A percentile compares a stretch with the other conserved stretches of the same genome.
phyloP scores from a whole-genome alignment of 345 rosid species.

The Acer saccharum region DNA sequence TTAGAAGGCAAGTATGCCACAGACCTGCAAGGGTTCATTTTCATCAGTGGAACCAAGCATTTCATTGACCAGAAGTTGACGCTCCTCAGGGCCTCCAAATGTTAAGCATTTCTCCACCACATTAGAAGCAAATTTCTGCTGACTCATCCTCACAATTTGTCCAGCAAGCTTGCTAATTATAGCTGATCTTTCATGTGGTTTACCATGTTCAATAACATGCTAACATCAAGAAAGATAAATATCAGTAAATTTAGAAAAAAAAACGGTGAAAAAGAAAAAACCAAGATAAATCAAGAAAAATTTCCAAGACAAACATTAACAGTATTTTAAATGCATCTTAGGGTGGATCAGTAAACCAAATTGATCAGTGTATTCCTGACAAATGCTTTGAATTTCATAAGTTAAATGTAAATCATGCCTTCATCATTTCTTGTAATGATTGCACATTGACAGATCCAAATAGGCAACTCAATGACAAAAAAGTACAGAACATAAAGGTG shows the following conservation, averaged over 20 bases:
- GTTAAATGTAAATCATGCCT: not conserved
- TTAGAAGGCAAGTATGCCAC: slow-evolving; percentile 16
- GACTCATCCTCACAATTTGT: slow-evolving; percentile 95
- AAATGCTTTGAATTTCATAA: not conserved
- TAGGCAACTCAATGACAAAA: not conserved
- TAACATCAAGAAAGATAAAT: slow-evolving; percentile 30
- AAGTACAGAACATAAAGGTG: not conserved
- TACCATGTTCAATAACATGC: slow-evolving; percentile 95
- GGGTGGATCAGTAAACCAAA: not conserved
- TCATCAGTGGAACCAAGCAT: slow-evolving; percentile 94
- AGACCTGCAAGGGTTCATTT: slow-evolving; percentile 97
- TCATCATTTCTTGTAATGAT: not conserved
- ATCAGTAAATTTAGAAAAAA: slow-evolving; percentile 16
- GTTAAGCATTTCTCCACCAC: slow-evolving; percentile 94
- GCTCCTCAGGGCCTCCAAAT: slow-evolving; percentile 84
- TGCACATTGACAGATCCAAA: not conserved
- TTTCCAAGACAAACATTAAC: not conserved
- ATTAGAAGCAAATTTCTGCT: slow-evolving; percentile 96
- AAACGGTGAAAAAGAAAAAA: not conserved
- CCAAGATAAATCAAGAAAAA: slow-evolving; percentile 1
- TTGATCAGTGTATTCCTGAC: not conserved
- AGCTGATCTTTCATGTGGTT: slow-evolving; percentile 72
- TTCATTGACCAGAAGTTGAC: slow-evolving; percentile 79
- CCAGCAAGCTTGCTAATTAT: slow-evolving; percentile 83
- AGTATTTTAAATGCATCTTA: not conserved